Percentiles rank a stretch among this genome's conserved stretches.
These are phyloP conservation scores for Neovahlkampfia damariscottae DNA, from an alignment of 78 protist species.

Conservation along the genomic window DNA sequence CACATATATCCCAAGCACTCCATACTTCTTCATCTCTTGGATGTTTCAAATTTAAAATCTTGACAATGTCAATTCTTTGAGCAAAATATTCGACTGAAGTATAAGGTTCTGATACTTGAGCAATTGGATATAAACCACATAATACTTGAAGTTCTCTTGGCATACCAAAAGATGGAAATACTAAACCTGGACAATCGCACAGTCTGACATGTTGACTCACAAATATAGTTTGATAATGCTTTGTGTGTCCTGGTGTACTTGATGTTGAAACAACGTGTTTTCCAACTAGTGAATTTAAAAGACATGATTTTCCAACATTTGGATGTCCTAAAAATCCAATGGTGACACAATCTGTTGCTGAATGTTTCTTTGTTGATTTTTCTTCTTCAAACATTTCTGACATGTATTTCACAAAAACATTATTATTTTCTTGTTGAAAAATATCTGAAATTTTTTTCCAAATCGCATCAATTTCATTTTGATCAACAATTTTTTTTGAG, in stretches of 20 bases:
- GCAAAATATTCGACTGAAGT: slow-evolving; percentile 49
- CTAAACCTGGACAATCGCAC: slow-evolving; percentile 79
- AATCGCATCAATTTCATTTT: slow-evolving; percentile 13
- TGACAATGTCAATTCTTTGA: slow-evolving; percentile 47
- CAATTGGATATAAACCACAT: slow-evolving; percentile 67
- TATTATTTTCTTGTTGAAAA: not conserved
- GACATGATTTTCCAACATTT: slow-evolving; percentile 61
- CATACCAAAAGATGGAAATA: slow-evolving; percentile 57
- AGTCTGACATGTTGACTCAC: slow-evolving; percentile 36
- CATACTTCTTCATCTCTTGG: slow-evolving; percentile 9
- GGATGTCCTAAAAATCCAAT: slow-evolving; percentile 74
- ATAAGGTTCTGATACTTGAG: slow-evolving; percentile 69
- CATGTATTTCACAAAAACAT: not conserved
- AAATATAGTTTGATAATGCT: slow-evolving; percentile 69
- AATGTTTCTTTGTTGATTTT: not conserved
- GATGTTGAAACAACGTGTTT: slow-evolving; percentile 41
- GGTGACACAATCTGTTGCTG: not conserved
- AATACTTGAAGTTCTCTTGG: slow-evolving; percentile 62
- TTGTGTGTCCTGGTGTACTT: slow-evolving; percentile 82
- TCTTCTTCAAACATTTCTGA: not conserved
- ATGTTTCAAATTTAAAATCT: slow-evolving; percentile 15
- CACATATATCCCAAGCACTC: slow-evolving; percentile 35
- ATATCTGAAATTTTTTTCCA: not conserved
- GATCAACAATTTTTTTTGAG: slow-evolving; percentile 30
- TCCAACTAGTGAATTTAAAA: slow-evolving; percentile 67